A percentile compares a stretch with the other conserved stretches of the same genome.
These are phyloP conservation scores for Penicillium argentinense DNA, from an alignment of 495 filamentous ascomycete genomes.

Conservation along the genomic window DNA sequence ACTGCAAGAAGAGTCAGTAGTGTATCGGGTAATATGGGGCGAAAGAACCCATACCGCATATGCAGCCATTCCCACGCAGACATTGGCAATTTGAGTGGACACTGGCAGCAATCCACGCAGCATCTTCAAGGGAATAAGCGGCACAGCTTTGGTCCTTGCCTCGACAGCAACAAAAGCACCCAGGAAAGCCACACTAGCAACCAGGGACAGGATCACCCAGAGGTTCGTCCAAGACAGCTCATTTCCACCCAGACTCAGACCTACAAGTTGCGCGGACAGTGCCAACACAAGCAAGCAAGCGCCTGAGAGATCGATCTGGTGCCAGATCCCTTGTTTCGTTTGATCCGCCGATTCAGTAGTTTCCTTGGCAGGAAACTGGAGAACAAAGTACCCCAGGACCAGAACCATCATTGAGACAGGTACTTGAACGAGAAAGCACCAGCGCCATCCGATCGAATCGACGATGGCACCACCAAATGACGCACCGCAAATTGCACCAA, in stretches of 20 bases:
- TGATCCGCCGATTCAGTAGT: constrained; percentile 18
- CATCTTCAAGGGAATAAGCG: constrained; percentile 60
- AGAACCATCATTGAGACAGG: constrained; percentile 55
- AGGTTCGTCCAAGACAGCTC: constrained; percentile 57
- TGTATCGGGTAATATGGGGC: too few relatives aligned
- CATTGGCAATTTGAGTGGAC: constrained; percentile 57
- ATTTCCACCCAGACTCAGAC: constrained; percentile 61
- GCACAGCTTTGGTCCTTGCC: constrained; percentile 56
- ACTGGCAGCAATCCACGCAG: constrained; percentile 52
- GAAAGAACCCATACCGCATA: constrained; percentile 53
- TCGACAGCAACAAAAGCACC: constrained; percentile 54
- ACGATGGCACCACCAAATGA: constrained; percentile 65
- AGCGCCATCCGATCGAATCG: constrained; percentile 68
- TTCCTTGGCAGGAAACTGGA: constrained; percentile 40
- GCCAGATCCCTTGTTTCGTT: constrained; percentile 44
- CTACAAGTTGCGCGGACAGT: constrained; percentile 57
- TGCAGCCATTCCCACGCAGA: constrained; percentile 60
- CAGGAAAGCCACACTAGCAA: constrained; percentile 51
- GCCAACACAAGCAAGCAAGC: constrained; percentile 56
- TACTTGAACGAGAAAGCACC: constrained; percentile 50
- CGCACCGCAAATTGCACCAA: constrained; percentile 65
- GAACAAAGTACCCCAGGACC: constrained; percentile 51
- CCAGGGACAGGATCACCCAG: constrained; percentile 54
- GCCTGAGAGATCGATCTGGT: constrained; percentile 56
- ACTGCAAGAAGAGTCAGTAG: constrained; percentile 35